phyloP scores from a whole-genome alignment of 2,329 filamentous ascomycete genomes.

The Colletotrichum scovillei region DNA sequence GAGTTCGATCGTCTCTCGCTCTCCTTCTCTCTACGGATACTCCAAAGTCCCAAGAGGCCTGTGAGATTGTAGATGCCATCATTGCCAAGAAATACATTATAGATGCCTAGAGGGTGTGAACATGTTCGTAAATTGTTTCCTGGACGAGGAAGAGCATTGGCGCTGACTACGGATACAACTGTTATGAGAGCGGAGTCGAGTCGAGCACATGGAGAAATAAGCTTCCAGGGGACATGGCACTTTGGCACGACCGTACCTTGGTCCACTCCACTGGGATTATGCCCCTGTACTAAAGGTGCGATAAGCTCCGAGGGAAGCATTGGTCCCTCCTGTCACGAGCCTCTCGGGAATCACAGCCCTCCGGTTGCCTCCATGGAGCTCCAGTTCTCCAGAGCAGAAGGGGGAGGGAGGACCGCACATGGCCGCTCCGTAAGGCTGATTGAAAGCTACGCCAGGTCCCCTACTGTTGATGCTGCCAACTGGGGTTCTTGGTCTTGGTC shows the following conservation, averaged over 20 bases:
- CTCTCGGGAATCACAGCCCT: not conserved
- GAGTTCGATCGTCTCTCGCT: not conserved
- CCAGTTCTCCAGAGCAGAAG: too few relatives aligned
- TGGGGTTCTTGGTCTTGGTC: not conserved
- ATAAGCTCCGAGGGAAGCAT: not conserved
- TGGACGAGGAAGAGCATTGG: not conserved
- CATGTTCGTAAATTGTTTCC: not conserved
- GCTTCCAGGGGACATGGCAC: slow-evolving; percentile 12
- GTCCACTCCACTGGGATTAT: not conserved
- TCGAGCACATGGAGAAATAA: slow-evolving; percentile 1
- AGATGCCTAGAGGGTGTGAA: slow-evolving; percentile 19
- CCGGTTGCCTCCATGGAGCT: not conserved
- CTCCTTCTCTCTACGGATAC: not conserved
- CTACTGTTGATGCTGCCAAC: not conserved
- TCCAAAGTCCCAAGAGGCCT: not conserved
- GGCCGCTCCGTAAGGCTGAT: slow-evolving; percentile 4
- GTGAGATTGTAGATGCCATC: not conserved
- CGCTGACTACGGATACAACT: too few relatives aligned
- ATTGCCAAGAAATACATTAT: not conserved
- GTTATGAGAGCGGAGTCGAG: not conserved
- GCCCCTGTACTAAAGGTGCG: not conserved
- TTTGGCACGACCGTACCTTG: not conserved
- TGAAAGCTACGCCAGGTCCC: not conserved
- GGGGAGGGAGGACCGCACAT: not conserved
- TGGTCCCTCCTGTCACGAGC: not conserved